These are phyloP conservation scores for Microcera coccophila DNA, from an alignment of 2,329 filamentous ascomycete genomes.

Conservation along the genomic window DNA sequence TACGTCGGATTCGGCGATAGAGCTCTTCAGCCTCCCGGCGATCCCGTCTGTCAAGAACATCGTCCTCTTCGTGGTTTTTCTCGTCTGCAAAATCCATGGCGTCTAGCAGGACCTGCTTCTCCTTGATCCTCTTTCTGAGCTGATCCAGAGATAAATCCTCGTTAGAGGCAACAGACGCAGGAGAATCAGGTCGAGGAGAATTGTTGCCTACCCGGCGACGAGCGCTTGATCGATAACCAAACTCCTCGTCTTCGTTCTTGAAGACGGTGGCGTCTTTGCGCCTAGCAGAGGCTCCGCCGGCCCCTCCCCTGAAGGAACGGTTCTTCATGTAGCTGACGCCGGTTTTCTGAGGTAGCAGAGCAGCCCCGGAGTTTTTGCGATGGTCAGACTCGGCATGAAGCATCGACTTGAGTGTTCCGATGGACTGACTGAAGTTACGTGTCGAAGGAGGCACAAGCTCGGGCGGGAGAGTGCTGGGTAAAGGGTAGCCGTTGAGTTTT, in stretches of 20 bases:
- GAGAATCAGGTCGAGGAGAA: slow-evolving; percentile 77
- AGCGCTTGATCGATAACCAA: slow-evolving; percentile 91
- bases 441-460: slow-evolving; percentile 94
- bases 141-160: slow-evolving; percentile 87
- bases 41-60: slow-evolving; percentile 84
- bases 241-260: slow-evolving; percentile 90
- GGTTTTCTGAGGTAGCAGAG: slow-evolving; percentile 88
- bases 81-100: slow-evolving; percentile 97
- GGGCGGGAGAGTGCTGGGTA: slow-evolving; percentile 80
- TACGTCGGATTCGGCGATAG: slow-evolving; percentile 82
- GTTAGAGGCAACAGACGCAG: slow-evolving; percentile 62
- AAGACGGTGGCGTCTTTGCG: slow-evolving; percentile 96
- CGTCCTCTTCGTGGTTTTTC: slow-evolving; percentile 83
- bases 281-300: slow-evolving; percentile 52
- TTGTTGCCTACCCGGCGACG: slow-evolving; percentile 77
- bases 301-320: slow-evolving; percentile 76
- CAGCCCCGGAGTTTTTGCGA: slow-evolving; percentile 83
- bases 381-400: slow-evolving; percentile 85
- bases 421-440: slow-evolving; percentile 86
- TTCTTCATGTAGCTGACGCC: slow-evolving; percentile 98
- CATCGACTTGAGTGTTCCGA: slow-evolving; percentile 87
- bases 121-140: slow-evolving; percentile 84
- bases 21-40: slow-evolving; percentile 89
- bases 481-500: slow-evolving; percentile 90
- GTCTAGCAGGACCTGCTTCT: slow-evolving; percentile 91